Percentiles rank a stretch among this genome's conserved stretches.
Evolutionary conservation across 2,329 filamentous ascomycete genomes (phyloP).

Genomic region (Fusarium verticillioides): DNA sequence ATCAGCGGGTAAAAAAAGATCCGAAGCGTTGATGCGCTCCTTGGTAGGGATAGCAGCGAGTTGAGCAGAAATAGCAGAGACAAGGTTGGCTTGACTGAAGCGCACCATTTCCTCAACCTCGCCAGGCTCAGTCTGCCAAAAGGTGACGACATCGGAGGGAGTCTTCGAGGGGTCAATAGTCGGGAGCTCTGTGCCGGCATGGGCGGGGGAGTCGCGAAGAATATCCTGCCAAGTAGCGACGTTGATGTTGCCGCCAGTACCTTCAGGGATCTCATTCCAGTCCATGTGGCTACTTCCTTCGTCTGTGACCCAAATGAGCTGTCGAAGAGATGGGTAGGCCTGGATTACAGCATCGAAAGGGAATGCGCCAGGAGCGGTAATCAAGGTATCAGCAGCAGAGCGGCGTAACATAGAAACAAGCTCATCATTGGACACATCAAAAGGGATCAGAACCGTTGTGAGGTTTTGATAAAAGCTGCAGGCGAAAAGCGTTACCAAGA

Average conservation of each 20-base stretch:
- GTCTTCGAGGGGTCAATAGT: constrained; percentile 64
- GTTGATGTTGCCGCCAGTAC: constrained; percentile 77
- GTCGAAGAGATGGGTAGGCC: constrained; percentile 75
- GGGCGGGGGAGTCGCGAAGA: constrained; percentile 73
- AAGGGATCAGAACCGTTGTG: constrained; percentile 86
- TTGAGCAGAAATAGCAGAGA: constrained; percentile 84
- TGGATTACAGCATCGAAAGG: constrained; percentile 79
- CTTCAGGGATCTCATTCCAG: constrained; percentile 89
- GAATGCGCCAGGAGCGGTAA: constrained; percentile 88
- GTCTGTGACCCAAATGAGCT: constrained; percentile 93
- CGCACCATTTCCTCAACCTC: constrained; percentile 76
- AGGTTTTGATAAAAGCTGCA: constrained; percentile 86
- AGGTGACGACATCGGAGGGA: constrained; percentile 69
- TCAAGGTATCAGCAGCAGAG: constrained; percentile 80
- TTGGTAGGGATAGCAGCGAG: constrained; percentile 78
- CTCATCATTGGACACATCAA: constrained; percentile 75
- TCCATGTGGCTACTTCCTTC: constrained; percentile 92
- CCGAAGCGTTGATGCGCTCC: constrained; percentile 77
- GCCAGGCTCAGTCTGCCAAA: constrained; percentile 69
- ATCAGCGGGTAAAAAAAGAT: constrained; percentile 88
- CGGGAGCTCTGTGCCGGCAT: constrained; percentile 72
- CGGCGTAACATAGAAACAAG: constrained; percentile 78
- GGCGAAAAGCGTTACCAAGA: constrained; percentile 84
- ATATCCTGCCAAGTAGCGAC: constrained; percentile 96
- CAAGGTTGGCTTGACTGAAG: constrained; percentile 85